Percentiles rank a stretch among this genome's conserved stretches.
These are phyloP conservation scores for Sordariomycetes sp. DNA, from an alignment of 2,329 filamentous ascomycete genomes.

Conservation along the genomic window DNA sequence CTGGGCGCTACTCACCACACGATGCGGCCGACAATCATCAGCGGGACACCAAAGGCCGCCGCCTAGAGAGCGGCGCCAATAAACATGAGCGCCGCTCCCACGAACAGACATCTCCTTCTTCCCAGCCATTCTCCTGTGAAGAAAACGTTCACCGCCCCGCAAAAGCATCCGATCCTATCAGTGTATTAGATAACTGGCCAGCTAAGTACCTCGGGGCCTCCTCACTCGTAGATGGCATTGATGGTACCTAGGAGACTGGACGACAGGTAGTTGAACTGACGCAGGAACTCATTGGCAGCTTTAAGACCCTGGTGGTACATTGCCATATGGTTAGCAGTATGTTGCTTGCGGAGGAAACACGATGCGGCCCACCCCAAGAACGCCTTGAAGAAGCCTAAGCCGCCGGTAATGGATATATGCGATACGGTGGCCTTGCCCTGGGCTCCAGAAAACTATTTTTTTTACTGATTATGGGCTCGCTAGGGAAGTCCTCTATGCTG, in stretches of 20 bases:
- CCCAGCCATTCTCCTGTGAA: constrained; percentile 47
- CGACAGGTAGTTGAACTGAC: constrained; percentile 21
- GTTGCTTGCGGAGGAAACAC: not conserved
- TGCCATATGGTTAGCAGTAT: not conserved
- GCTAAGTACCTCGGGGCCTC: not conserved
- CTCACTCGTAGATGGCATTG: constrained; percentile 4
- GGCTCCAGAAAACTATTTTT: constrained; percentile 2
- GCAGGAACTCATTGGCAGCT: constrained; percentile 32
- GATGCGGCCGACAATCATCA: constrained; percentile 40
- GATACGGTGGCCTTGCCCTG: constrained; percentile 1
- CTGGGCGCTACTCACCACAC: constrained; percentile 28
- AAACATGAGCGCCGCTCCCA: constrained; percentile 42
- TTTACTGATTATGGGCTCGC: too few relatives aligned
- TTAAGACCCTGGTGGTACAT: constrained; percentile 23
- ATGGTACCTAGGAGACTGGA: constrained; percentile 4
- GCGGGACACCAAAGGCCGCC: constrained; percentile 30
- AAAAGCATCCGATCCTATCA: constrained; percentile 4
- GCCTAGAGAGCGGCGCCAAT: constrained; percentile 46
- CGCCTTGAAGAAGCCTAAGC: constrained; percentile 40
- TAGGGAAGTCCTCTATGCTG: too few relatives aligned
- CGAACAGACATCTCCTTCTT: constrained; percentile 43
- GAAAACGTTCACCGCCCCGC: not conserved
- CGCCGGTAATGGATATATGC: constrained; percentile 1
- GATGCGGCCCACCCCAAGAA: constrained; percentile 1
- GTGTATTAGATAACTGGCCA: not conserved